A percentile compares a stretch with the other conserved stretches of the same genome.
phyloP scores from a whole-genome alignment of 202 grass and related monocot species.

The Schoenoplectus triqueter region DNA sequence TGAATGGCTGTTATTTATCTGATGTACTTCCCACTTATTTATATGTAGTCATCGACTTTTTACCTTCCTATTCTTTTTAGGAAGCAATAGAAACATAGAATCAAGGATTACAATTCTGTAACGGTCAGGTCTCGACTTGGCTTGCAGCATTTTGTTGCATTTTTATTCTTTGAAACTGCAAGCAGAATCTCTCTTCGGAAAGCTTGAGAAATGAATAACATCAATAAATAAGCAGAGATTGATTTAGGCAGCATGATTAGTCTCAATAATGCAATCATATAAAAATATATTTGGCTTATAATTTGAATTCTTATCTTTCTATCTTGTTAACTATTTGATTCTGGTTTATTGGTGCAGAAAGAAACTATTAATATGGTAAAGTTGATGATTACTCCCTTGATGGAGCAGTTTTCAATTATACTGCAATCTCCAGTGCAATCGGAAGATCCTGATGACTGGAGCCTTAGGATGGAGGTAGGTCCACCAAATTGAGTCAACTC shows the following conservation, averaged over 20 bases:
- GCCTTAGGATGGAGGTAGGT: constrained; percentile 92
- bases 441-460: constrained; percentile 94
- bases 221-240: not conserved
- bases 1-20: constrained; percentile 35
- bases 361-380: constrained; percentile 70
- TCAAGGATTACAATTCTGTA: constrained; percentile 9
- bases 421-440: constrained; percentile 73
- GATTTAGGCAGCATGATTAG: not conserved
- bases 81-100: not conserved
- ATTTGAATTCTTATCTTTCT: not conserved
- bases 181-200: constrained; percentile 4
- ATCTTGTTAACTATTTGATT: constrained; percentile 32
- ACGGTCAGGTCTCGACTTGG: not conserved
- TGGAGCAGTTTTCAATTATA: constrained; percentile 77
- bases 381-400: constrained; percentile 74
- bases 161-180: constrained; percentile 17
- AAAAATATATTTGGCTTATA: constrained; percentile 16
- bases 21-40: constrained; percentile 18
- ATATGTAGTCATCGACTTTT: constrained; percentile 2
- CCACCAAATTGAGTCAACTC: constrained; percentile 24
- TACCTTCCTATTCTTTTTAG: not conserved
- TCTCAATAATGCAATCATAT: not conserved
- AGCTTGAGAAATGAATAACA: not conserved
- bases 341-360: constrained; percentile 54
- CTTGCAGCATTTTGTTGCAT: not conserved